Evolutionary conservation across 345 rosid genomes (phyloP).

Genomic region (Fremontodendron californicum): DNA sequence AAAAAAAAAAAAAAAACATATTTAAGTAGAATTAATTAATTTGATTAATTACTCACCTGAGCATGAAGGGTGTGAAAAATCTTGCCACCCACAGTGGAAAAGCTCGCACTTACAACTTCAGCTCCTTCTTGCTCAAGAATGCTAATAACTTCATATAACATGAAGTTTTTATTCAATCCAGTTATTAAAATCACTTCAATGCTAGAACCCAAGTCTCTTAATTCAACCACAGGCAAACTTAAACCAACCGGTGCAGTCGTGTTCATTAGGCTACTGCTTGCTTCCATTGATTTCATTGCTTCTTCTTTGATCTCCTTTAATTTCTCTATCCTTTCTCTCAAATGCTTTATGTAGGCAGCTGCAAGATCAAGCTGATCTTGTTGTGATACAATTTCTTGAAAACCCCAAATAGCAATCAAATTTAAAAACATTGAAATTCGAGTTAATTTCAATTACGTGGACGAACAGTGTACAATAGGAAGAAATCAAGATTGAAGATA

Average conservation of each 20-base stretch:
- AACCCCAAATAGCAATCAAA: background rate
- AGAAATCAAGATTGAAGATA: background rate
- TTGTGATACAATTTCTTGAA: constrained; percentile 36
- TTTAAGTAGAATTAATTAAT: background rate
- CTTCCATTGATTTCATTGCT: constrained; percentile 7
- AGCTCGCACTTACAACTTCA: constrained; percentile 45
- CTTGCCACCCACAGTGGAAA: constrained; percentile 37
- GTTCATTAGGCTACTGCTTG: background rate
- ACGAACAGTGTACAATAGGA: background rate
- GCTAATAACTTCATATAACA: constrained; percentile 32
- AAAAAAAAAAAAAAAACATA: background rate
- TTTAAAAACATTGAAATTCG: background rate
- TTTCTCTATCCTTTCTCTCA: constrained; percentile 35
- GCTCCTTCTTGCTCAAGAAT: constrained; percentile 59
- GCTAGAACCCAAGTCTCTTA: constrained; percentile 36
- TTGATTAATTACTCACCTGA: constrained; percentile 16
- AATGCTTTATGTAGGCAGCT: constrained; percentile 37
- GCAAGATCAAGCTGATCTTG: constrained; percentile 47
- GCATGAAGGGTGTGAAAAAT: constrained; percentile 54
- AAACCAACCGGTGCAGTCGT: background rate
- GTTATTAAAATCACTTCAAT: constrained; percentile 41
- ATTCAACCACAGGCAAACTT: constrained; percentile 31
- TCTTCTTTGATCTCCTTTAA: constrained; percentile 38
- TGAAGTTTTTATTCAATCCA: constrained; percentile 37
- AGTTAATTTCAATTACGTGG: background rate